Conservation (phyloP, 2,329 filamentous ascomycete species). For the Pseudocercospora macadamiae region DNA sequence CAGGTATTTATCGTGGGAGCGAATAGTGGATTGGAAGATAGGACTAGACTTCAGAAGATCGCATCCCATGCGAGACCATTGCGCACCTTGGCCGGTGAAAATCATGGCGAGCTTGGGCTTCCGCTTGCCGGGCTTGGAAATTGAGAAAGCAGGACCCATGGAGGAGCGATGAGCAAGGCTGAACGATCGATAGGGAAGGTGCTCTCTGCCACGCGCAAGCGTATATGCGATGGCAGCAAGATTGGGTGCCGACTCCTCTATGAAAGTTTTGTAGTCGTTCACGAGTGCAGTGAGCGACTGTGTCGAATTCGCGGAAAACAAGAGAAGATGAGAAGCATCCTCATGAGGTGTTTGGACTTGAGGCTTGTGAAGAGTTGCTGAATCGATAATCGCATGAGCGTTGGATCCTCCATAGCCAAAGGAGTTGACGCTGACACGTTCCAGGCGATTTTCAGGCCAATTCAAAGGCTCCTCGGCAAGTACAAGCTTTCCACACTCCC, state of each 20-base stretch:
- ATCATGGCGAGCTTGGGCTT: not conserved
- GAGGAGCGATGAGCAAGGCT: not conserved
- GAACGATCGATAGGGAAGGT: not conserved
- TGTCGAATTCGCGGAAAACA: not conserved
- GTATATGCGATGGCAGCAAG: constrained; percentile 14
- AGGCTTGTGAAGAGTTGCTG: too few species aligned
- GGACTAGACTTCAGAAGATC: not conserved
- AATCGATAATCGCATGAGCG: constrained; percentile 19
- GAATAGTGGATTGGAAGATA: not conserved
- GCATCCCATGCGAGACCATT: constrained; percentile 22
- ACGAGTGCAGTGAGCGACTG: not conserved
- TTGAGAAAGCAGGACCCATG: not conserved
- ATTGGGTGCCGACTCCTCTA: not conserved
- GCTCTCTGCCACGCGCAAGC: not conserved
- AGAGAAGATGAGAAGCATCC: not conserved
- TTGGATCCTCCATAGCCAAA: constrained; percentile 21
- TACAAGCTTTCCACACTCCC: constrained; percentile 18
- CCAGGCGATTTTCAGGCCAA: not conserved
- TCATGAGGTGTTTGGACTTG: not conserved
- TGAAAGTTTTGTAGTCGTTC: not conserved
- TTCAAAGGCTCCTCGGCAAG: not conserved
- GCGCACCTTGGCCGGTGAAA: constrained; percentile 27
- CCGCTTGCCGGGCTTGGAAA: not conserved
- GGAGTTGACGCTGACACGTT: constrained; percentile 15
- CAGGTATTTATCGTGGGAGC: not conserved